A percentile compares a stretch with the other conserved stretches of the same genome.
phyloP scores from a whole-genome alignment of 768 basidiomycete species.

The Podaxis sp. region DNA sequence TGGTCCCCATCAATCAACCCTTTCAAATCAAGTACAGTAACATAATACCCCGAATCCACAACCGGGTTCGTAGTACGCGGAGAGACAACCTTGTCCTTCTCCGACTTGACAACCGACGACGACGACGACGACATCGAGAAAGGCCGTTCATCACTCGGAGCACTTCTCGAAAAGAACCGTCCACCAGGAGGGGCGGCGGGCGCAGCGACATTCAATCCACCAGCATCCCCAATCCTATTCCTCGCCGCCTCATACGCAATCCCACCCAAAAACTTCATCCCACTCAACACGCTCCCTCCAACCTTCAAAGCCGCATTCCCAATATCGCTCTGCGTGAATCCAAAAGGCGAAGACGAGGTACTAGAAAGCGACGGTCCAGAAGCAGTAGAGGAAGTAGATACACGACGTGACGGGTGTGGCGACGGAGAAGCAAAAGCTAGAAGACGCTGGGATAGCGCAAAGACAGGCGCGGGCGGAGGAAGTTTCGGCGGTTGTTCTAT shows the following conservation, averaged over 20 bases:
- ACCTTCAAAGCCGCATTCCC: slow-evolving; percentile 53
- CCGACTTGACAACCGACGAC: not conserved
- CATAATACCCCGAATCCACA: slow-evolving; percentile 34
- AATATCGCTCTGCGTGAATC: slow-evolving; percentile 40
- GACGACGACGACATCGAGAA: not conserved
- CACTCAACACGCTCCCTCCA: slow-evolving; percentile 57
- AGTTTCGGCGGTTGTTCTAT: slow-evolving; percentile 3
- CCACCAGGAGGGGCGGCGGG: not conserved
- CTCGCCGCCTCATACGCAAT: slow-evolving; percentile 52
- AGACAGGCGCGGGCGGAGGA: slow-evolving; percentile 40
- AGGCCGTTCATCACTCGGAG: slow-evolving; percentile 37
- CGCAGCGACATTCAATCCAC: not conserved
- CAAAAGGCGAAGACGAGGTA: slow-evolving; percentile 11
- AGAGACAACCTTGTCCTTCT: slow-evolving; percentile 18
- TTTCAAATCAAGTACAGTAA: slow-evolving; percentile 54
- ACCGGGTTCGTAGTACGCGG: slow-evolving; percentile 22
- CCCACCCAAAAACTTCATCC: slow-evolving; percentile 60
- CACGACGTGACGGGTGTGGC: slow-evolving; percentile 9
- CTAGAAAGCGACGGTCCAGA: slow-evolving; percentile 17
- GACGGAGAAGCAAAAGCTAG: slow-evolving; percentile 47
- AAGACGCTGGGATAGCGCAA: slow-evolving; percentile 57
- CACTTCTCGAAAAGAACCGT: slow-evolving; percentile 58
- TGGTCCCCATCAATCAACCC: not conserved
- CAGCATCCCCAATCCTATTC: slow-evolving; percentile 24
- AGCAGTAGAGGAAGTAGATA: slow-evolving; percentile 6